Evolutionary conservation across 805 yeast genomes (phyloP), one percentile per base, ranked within the genome.

Genomic region (Pichia cephalocereana): DNA sequence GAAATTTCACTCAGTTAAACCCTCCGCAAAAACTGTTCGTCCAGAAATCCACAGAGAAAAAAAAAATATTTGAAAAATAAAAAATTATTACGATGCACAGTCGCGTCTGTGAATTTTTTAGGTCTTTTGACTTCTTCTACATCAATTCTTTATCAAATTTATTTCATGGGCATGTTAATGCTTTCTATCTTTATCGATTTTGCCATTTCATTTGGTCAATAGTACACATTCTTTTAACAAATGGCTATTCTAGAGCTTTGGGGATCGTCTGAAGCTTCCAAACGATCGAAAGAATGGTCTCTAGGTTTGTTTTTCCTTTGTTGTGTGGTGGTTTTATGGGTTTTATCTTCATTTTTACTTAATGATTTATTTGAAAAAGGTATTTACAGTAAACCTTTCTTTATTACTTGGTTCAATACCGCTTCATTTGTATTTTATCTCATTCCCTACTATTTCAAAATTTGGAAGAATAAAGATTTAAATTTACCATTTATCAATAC

Each of bases 391-490:
- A 93, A 93, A 66, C 99, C 99, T 17, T 90, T 88, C 61, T 77
- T 90, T 52, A 86, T 93, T 56, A 93, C 99, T 3, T 93, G 91
- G 68, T 65, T 91, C 56, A 93, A 90, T 68, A 90, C 98, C 0
- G 82, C 88, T 1, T 77, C 93, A 5, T 93, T 93, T 63, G 72
- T 79, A 8, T 70, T 91, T 46, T 93, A 91, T 63, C 68, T 93
- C 45, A 62, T 84, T 40, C 91, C 93, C 1, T 75, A 78, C 52
- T 54, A 55, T 38, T 28, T 53, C 3, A 46, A 45, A 12, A 36
- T 42, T 26, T 58, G 40, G 38, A 49, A 34, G 59, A 59, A 18
- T 6, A 14, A 32, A 11, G 30, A 32, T 7, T 39, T 37, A 32
- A 43, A 12, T 40, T 36, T 14, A n/a, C 39, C 19, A 15, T 43